Percentiles rank a stretch among this genome's conserved stretches.
Conservation (phyloP, 75 land plant genomes). For the Cunninghamia lanceolata region DNA sequence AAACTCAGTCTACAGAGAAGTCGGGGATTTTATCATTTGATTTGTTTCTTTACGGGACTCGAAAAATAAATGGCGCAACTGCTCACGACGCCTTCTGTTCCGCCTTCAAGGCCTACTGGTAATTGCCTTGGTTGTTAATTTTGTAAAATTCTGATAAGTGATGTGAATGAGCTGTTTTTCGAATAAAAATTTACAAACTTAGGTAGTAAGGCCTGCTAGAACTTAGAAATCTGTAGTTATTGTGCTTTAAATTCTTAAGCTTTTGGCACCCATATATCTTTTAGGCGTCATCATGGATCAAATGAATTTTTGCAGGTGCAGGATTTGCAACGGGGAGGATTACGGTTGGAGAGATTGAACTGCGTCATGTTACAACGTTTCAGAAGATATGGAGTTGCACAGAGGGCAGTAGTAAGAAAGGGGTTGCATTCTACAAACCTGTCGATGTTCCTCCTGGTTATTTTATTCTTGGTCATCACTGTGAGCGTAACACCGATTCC, state of each 20-base stretch:
- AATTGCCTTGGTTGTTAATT: too few relatives aligned
- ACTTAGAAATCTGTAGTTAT: background rate
- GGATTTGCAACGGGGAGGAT: conserved; percentile 28
- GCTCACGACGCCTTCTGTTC: too few relatives aligned
- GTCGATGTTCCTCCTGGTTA: conserved; percentile 28
- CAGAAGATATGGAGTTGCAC: conserved; percentile 21
- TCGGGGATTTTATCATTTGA: too few relatives aligned
- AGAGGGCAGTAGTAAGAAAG: conserved; percentile 18
- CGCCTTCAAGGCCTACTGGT: too few relatives aligned
- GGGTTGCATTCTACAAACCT: conserved; percentile 35
- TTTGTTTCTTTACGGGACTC: too few relatives aligned
- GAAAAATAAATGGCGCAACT: too few relatives aligned
- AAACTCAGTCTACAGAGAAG: too few relatives aligned
- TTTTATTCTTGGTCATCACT: conserved; percentile 16
- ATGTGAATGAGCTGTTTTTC: too few relatives aligned
- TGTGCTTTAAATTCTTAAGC: background rate
- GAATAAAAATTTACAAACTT: too few relatives aligned
- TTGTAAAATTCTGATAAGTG: too few relatives aligned
- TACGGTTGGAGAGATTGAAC: conserved; percentile 22
- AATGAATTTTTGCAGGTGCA: conserved; percentile 24
- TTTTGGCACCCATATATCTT: background rate
- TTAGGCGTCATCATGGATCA: background rate
- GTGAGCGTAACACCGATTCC: conserved; percentile 10
- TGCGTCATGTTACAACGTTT: conserved; percentile 12
- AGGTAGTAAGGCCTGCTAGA: background rate